phyloP scores from a whole-genome alignment of 176 grass and related monocot species.

The Pontederia paniculata region DNA sequence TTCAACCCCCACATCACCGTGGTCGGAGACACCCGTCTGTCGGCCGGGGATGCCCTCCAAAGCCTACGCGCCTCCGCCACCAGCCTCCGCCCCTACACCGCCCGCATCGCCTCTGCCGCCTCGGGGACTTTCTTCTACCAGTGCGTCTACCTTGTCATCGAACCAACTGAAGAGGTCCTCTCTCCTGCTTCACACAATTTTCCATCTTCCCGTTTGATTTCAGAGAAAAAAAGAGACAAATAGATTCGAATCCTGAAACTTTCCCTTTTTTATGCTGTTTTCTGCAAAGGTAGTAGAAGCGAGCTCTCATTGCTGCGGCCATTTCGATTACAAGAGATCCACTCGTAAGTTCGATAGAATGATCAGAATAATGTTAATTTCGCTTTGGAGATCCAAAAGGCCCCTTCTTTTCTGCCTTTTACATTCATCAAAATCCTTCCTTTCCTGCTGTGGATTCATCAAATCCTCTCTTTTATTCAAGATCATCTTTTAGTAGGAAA shows the following conservation, averaged over 20 bases:
- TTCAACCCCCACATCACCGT: constrained; percentile 88
- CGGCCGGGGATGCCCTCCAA: constrained; percentile 30
- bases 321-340: constrained; percentile 55
- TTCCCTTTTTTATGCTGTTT: not conserved
- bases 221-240: too few species aligned
- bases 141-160: constrained; percentile 83
- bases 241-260: not conserved
- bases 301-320: constrained; percentile 46
- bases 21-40: constrained; percentile 50
- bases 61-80: constrained; percentile 43
- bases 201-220: not conserved
- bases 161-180: constrained; percentile 53
- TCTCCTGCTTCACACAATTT: not conserved
- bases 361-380: too few species aligned
- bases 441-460: not conserved
- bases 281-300: constrained; percentile 43
- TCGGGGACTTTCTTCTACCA: constrained; percentile 72
- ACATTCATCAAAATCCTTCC: too few species aligned
- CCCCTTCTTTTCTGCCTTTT: not conserved
- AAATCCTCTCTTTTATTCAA: too few species aligned
- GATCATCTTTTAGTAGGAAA: not conserved
- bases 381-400: too few species aligned
- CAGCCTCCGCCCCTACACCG: constrained; percentile 37
- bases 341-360: constrained; percentile 28
- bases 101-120: constrained; percentile 39